Conservation (phyloP, 1,139 yeast genomes). For the Diutina mesorugosa region DNA sequence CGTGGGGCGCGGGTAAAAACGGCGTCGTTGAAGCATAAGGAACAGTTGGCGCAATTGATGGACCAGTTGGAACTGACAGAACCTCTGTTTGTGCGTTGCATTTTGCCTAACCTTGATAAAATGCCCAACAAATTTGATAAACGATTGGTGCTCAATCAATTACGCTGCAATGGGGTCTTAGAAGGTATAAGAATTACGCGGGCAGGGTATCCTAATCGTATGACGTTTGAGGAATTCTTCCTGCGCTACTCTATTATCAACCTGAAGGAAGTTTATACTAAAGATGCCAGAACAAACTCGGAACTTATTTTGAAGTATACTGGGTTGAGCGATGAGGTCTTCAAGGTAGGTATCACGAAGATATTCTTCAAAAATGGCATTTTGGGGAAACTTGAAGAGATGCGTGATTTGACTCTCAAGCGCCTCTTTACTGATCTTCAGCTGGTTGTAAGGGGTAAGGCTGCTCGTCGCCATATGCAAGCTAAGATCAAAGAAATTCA, state of each 20-base stretch:
- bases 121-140: conserved; percentile 64
- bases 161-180: conserved; percentile 92
- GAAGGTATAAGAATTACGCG: conserved; percentile 97
- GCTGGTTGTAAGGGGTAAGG: conserved; percentile 51
- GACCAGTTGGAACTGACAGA: conserved; percentile 66
- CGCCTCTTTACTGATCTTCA: conserved; percentile 50
- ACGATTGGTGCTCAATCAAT: conserved; percentile 68
- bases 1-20: conserved; percentile 43
- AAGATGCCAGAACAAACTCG: conserved; percentile 48
- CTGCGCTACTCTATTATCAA: conserved; percentile 60
- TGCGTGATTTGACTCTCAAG: conserved; percentile 56
- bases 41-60: conserved; percentile 65
- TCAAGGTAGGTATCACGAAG: conserved; percentile 75
- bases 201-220: conserved; percentile 92
- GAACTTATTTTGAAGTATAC: conserved; percentile 53
- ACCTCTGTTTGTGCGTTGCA: conserved; percentile 96
- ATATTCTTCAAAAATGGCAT: conserved; percentile 92
- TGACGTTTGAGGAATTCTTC: conserved; percentile 71
- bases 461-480: conserved; percentile 40
- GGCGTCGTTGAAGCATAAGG: conserved; percentile 77
- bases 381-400: conserved; percentile 71
- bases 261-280: conserved; percentile 31
- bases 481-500: conserved; percentile 45
- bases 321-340: conserved; percentile 48
- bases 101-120: conserved; percentile 76